These are phyloP conservation scores for Plasmodium malariae DNA, from an alignment of 169 alveolate species.

Conservation along the genomic window DNA sequence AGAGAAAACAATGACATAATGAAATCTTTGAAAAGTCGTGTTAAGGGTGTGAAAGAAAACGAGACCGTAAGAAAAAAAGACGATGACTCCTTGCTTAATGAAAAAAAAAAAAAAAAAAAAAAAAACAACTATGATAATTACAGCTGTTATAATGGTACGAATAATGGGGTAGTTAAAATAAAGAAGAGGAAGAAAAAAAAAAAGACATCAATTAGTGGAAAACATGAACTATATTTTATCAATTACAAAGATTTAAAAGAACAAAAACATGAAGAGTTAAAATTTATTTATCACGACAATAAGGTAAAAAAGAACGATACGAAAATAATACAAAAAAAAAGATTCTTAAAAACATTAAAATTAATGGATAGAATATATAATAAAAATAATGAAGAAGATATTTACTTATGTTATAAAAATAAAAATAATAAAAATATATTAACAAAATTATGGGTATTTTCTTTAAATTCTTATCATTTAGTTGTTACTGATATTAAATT, in stretches of 20 bases:
- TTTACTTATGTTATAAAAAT: conserved; percentile 58
- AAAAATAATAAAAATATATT: conserved; percentile 61
- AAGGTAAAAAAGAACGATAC: conserved; percentile 54
- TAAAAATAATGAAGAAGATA: conserved; percentile 76
- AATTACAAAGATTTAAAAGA: conserved; percentile 66
- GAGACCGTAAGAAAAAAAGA: neutral
- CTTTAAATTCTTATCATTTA: conserved; percentile 34
- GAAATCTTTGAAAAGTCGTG: too few relatives aligned
- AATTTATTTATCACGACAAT: conserved; percentile 57
- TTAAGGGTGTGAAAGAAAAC: neutral
- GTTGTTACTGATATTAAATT: conserved; percentile 72
- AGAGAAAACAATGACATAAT: neutral
- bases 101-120: conserved; percentile 26
- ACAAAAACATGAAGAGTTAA: conserved; percentile 27
- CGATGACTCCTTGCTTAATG: neutral
- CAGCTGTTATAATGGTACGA: neutral
- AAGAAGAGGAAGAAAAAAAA: conserved; percentile 36
- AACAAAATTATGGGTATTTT: conserved; percentile 68
- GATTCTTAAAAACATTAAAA: conserved; percentile 74
- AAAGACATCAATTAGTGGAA: conserved; percentile 33
- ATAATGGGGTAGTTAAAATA: neutral
- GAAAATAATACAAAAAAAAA: conserved; percentile 32
- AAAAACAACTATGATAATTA: neutral
- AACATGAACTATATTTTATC: conserved; percentile 63
- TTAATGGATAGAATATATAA: conserved; percentile 75